A percentile compares a stretch with the other conserved stretches of the same genome.
Conservation (phyloP, 2,329 filamentous ascomycete genomes). For the Dactylonectria macrodidyma region DNA sequence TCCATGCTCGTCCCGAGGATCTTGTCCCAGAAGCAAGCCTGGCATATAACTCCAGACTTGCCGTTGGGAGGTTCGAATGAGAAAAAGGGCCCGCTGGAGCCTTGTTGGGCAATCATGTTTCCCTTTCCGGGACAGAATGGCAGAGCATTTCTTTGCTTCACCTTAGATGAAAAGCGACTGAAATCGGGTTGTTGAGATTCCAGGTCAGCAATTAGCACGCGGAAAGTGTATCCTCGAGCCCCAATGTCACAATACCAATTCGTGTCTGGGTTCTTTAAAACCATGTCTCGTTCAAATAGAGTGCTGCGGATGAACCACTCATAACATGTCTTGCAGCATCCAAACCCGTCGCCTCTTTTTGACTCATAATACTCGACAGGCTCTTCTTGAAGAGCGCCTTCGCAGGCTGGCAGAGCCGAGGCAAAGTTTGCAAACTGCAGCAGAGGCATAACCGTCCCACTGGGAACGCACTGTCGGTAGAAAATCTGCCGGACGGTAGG, state of each 20-base stretch:
- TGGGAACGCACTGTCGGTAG: conserved; percentile 1
- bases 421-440: conserved; percentile 4
- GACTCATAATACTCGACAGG: conserved; percentile 1
- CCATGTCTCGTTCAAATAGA: conserved; percentile 5
- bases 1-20: conserved; percentile 18
- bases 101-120: background rate
- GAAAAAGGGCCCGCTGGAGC: background rate
- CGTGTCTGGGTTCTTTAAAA: background rate
- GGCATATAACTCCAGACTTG: conserved; percentile 16
- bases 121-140: background rate
- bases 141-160: conserved; percentile 6
- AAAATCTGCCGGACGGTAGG: conserved; percentile 7
- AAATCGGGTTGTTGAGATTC: conserved; percentile 11
- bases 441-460: conserved; percentile 5
- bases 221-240: conserved; percentile 13
- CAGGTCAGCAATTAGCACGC: conserved; percentile 5
- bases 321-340: conserved; percentile 10
- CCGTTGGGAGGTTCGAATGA: conserved; percentile 1
- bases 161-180: conserved; percentile 7
- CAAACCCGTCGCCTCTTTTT: conserved; percentile 19
- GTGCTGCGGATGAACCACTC: conserved; percentile 21
- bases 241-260: conserved; percentile 23
- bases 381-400: background rate
- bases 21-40: conserved; percentile 26
- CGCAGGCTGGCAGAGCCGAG: background rate